Base-by-base conservation (phyloP, 2,329 filamentous ascomycete genomes). In the Fusarium sp. region DNA sequence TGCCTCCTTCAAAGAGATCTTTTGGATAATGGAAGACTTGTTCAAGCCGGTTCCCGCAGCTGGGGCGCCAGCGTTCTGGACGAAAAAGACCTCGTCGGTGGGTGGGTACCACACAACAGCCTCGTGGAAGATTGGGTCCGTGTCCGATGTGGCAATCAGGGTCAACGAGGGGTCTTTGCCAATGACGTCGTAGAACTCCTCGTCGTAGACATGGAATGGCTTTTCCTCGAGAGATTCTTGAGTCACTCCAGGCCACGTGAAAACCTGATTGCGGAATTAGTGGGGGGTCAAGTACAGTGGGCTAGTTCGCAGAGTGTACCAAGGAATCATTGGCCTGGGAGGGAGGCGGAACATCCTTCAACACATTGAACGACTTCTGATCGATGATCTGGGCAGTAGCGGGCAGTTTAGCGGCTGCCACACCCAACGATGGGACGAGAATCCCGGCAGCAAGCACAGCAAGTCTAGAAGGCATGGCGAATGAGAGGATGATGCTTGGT, bases 11-110 rank as follows among this genome's bases (percentile, higher is more conserved):
- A 87, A 74, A 0, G 81, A 81, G 26, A 87, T 85, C 76, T 86
- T 87, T 52, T 83, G 79, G 38, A 87, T 80, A 34, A 85, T 79
- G 39, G 81, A 80, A 0, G 85, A 87, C 72, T 85, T 86, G 51
- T 83, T 79, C 1, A 87, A 72, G 0, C 85, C 81, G 0, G 85
- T 87, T 2, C 85, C 85, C 4, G 84, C 81, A 7, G 77, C 82
- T 0, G 61, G 66, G 0, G 80, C 77, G 0, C 85, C 85, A 0
- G 85, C 85, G 39, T 84, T 86, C 59, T 87, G 85, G 1, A 82
- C 84, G 49, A 88, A 87, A 71, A 87, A 87, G 9, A 86, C 78
- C 58, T 87, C 85, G 26, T 87, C 81, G 0, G 82, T 86, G 3
- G 78, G 79, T 6, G 72, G 76, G 22, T 80, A 83, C 84, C 84